A percentile compares a stretch with the other conserved stretches of the same genome.
Evolutionary conservation across 257 asterid genomes (phyloP).

Genomic region (Nicotiana tomentosiformis): DNA sequence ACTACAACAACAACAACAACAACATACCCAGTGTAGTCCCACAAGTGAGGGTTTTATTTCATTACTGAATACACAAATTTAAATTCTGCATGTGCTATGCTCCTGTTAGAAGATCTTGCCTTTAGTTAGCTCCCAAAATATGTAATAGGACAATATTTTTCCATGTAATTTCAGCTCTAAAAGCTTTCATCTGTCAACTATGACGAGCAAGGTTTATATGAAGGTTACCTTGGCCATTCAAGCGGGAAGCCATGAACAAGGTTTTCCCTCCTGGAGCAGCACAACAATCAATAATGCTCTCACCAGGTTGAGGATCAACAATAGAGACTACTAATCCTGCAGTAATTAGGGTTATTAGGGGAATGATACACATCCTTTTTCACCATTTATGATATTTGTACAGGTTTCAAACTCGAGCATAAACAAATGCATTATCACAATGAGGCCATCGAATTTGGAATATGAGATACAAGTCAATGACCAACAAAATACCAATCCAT

Average conservation of each 20-base stretch:
- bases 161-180: neutral
- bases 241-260: slow-evolving; percentile 80
- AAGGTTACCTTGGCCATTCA: slow-evolving; percentile 65
- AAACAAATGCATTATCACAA: neutral
- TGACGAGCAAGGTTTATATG: neutral
- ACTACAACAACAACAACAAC: neutral
- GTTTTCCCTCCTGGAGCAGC: slow-evolving; percentile 99
- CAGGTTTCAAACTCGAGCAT: neutral
- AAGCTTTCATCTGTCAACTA: neutral
- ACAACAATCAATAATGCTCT: slow-evolving; percentile 83
- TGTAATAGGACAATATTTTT: neutral
- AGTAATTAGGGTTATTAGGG: neutral
- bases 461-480: neutral
- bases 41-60: neutral
- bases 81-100: neutral
- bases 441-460: neutral
- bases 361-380: neutral
- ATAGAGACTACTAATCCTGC: slow-evolving; percentile 75
- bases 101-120: neutral
- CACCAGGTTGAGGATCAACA: slow-evolving; percentile 88
- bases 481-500: neutral
- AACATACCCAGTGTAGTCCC: too few species aligned
- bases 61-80: neutral
- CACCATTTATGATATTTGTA: neutral
- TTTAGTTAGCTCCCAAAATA: neutral